Percentiles rank a stretch among this genome's conserved stretches.
Evolutionary conservation across 2,329 filamentous ascomycete species (phyloP).

Genomic region (Epichloe aotearoae): DNA sequence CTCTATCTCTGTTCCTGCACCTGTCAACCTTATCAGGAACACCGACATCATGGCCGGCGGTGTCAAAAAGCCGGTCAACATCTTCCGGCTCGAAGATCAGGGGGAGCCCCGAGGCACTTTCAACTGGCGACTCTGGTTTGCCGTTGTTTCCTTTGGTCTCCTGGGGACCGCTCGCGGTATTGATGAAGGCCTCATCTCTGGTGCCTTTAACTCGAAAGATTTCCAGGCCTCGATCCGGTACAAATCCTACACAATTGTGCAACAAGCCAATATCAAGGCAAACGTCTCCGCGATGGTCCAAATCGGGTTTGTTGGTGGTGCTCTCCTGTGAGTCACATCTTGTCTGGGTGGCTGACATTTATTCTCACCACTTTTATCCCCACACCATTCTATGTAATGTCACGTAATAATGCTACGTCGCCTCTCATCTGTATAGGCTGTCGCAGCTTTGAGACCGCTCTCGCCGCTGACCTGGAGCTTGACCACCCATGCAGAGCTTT

Average conservation of each 20-base stretch:
- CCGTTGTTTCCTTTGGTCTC: slow-evolving; percentile 59
- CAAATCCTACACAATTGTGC: slow-evolving; percentile 33
- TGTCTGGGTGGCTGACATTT: neutral
- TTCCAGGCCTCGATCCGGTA: slow-evolving; percentile 50
- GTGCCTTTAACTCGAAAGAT: slow-evolving; percentile 53
- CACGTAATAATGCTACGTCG: neutral
- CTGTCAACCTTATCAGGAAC: neutral
- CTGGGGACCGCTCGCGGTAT: slow-evolving; percentile 66
- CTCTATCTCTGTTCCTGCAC: neutral
- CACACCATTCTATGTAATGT: neutral
- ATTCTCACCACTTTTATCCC: neutral
- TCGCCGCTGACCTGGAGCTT: neutral
- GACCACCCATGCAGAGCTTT: slow-evolving; percentile 32
- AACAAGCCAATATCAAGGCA: slow-evolving; percentile 54
- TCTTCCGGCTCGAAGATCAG: slow-evolving; percentile 51
- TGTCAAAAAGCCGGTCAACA: slow-evolving; percentile 42
- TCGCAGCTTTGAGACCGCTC: neutral
- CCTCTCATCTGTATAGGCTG: too few relatives aligned
- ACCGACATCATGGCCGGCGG: slow-evolving; percentile 31
- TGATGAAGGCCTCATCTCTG: slow-evolving; percentile 69
- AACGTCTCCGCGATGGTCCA: slow-evolving; percentile 77
- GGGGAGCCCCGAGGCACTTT: slow-evolving; percentile 59
- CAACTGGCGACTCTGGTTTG: slow-evolving; percentile 70
- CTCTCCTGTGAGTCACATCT: slow-evolving; percentile 33
- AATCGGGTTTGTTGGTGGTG: slow-evolving; percentile 60